Evolutionary conservation across 75 land plant genomes (phyloP), one percentile per base, ranked within the genome.

Genomic region (Larix kaempferi): DNA sequence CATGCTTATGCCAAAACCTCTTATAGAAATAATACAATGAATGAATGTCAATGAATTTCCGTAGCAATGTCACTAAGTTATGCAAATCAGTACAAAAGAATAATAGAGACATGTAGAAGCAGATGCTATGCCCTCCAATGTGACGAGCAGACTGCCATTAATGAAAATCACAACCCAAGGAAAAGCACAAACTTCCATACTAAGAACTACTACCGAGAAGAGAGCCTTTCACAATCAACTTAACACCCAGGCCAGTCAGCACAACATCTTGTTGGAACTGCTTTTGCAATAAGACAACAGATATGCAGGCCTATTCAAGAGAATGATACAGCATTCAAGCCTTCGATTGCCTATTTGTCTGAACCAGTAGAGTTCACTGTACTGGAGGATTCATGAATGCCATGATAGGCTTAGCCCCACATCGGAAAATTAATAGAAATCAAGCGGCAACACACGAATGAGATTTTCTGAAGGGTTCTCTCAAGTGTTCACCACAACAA

Each of bases 131-230:
- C 73, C 73, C 39, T 69, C 25, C 25, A 41, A 69, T 69, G 49
- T 41, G 23, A 49, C 41, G 52, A 19, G 44, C 52, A 41, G 49
- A 69, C 52, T 41, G 73, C 49, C 21, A 39, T 39, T 23, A 69
- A 69, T 21, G 25, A 69, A 69, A 69, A 69, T 39, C 73, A 69
- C 73, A 69, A 69, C 49, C 73, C 73, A 41, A 69, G 25, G 39
- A 69, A 69, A 69, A 69, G n/a, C 73, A 69, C 73, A 41, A 16
- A 21, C 12, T 49, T 16, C 35, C 23, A 41, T 69, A 44, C 73
- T 69, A 41, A 19, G 23, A 13, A 69, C 10, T 41, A n/a, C 73
- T 69, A 39, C 41, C 4, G 4, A 41, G 72, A 39, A 69, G 49
- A 4, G 12, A 7, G 73, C 23, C 14, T 69, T n/a, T 41, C 41